Conservation (phyloP, 345 rosid genomes). For the Anastatica hierochuntica region DNA sequence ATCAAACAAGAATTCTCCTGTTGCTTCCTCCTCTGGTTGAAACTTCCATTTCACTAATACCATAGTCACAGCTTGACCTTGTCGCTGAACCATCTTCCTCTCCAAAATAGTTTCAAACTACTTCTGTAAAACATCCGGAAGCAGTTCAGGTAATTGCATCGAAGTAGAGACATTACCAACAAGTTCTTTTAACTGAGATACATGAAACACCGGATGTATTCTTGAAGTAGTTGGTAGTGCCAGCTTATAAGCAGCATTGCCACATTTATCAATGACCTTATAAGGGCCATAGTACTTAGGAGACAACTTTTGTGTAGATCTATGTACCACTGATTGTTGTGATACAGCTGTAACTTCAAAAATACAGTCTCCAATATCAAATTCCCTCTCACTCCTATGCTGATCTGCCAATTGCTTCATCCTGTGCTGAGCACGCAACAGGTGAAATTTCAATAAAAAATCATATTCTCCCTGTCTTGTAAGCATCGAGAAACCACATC, state of each 20-base stretch:
- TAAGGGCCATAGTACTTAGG: background rate
- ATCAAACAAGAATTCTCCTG: too few relatives aligned
- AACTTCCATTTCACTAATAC: background rate
- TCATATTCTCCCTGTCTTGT: background rate
- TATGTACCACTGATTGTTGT: background rate
- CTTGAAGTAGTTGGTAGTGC: background rate
- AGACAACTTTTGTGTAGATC: background rate
- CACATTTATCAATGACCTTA: background rate
- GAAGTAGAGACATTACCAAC: background rate
- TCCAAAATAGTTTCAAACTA: background rate
- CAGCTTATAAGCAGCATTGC: background rate
- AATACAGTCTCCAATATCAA: background rate
- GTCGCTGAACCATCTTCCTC: background rate
- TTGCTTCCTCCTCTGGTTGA: too few relatives aligned
- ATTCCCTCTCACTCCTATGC: accelerated
- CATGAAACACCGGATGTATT: background rate
- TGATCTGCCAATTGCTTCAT: background rate
- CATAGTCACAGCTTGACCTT: background rate
- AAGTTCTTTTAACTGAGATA: background rate
- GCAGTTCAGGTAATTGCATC: background rate
- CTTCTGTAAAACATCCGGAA: background rate
- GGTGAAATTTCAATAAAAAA: background rate
- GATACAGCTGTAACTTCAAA: background rate
- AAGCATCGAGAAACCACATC: background rate
- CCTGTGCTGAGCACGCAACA: background rate